Evolutionary conservation across 306 rosid genomes (phyloP).

Genomic region (Prunus fruticosa): DNA sequence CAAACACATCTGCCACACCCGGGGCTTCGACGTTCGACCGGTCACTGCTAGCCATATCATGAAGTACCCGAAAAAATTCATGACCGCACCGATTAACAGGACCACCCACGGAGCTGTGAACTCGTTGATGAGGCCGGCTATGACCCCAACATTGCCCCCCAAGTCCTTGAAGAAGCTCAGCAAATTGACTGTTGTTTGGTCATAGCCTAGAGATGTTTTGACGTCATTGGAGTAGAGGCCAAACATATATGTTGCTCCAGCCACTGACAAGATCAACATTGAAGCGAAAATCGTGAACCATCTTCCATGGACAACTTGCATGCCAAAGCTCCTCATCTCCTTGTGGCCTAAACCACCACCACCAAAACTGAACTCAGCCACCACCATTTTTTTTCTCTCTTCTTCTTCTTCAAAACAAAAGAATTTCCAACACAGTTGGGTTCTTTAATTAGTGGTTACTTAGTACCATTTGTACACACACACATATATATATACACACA

Average conservation of each 20-base stretch:
- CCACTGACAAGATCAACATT: constrained; percentile 49
- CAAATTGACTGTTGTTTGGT: constrained; percentile 69
- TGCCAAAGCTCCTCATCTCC: constrained; percentile 19
- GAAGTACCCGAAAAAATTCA: constrained; percentile 76
- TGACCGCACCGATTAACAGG: constrained; percentile 46
- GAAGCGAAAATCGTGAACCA: constrained; percentile 79
- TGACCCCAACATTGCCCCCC: constrained; percentile 58
- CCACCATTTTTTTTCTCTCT: constrained; percentile 20
- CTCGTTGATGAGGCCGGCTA: constrained; percentile 64
- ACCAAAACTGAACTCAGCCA: neutral
- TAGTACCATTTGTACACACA: neutral
- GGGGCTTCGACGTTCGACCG: constrained; percentile 33
- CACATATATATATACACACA: neutral
- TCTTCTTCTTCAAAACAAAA: neutral
- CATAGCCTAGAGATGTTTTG: constrained; percentile 58
- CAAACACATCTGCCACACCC: constrained; percentile 70
- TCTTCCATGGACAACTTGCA: constrained; percentile 46
- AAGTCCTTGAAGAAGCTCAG: constrained; percentile 79
- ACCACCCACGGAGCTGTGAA: constrained; percentile 61
- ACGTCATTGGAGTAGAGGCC: constrained; percentile 52
- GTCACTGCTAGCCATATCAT: constrained; percentile 79
- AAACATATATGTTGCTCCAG: constrained; percentile 73
- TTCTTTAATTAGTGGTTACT: neutral
- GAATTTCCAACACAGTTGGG: neutral
- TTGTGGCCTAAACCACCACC: constrained; percentile 7